Percentiles rank a stretch among this genome's conserved stretches.
Conservation (phyloP, 768 basidiomycete species). For the Pholiota microspora region DNA sequence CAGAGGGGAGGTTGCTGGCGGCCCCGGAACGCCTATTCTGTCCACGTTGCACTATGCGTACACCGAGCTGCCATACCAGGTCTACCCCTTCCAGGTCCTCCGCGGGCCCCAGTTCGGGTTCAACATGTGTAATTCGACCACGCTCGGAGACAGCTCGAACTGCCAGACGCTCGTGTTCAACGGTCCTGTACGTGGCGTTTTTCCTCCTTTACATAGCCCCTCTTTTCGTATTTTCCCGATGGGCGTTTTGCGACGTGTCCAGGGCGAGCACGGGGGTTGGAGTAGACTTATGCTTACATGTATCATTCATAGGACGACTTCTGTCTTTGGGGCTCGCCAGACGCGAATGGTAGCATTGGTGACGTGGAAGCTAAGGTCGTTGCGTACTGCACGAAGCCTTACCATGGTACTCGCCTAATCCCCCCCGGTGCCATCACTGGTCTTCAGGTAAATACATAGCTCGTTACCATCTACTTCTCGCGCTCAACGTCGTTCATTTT, state of each 20-base stretch:
- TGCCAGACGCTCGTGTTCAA: conserved; percentile 65
- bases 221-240: neutral
- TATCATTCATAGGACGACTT: conserved; percentile 42
- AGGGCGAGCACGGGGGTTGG: neutral
- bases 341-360: conserved; percentile 53
- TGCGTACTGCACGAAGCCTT: conserved; percentile 74
- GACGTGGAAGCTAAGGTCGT: conserved; percentile 71
- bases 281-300: neutral
- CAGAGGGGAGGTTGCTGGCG: conserved; percentile 17
- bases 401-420: conserved; percentile 71
- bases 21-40: conserved; percentile 16
- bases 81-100: conserved; percentile 18
- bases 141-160: conserved; percentile 52
- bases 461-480: neutral
- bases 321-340: conserved; percentile 61
- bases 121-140: conserved; percentile 69
- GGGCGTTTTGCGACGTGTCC: too few species aligned
- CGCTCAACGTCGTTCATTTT: neutral
- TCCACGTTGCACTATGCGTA: conserved; percentile 16
- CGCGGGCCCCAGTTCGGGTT: conserved; percentile 56
- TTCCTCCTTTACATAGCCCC: neutral
- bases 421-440: conserved; percentile 63
- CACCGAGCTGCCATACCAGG: conserved; percentile 16
- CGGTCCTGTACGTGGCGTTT: conserved; percentile 33
- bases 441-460: conserved; percentile 48